phyloP scores from a whole-genome alignment of 2,329 filamentous ascomycete genomes.

The Fusarium miscanthi region DNA sequence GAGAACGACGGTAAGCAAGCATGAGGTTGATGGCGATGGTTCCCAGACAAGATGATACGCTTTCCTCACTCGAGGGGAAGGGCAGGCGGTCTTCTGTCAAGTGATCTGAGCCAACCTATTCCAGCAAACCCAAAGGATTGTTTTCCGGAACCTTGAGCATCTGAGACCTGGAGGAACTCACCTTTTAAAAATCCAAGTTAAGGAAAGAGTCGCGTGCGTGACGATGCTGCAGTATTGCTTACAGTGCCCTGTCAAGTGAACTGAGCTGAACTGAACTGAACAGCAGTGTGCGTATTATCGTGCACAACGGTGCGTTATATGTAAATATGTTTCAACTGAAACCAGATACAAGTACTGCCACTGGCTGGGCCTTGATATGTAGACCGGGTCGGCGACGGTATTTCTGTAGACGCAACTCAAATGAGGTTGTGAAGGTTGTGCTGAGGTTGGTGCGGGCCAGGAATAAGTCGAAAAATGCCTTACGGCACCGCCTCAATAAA shows the following conservation, averaged over 20 bases:
- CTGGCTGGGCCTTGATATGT: conserved; percentile 16
- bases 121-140: background rate
- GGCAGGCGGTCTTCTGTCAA: background rate
- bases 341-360: background rate
- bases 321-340: background rate
- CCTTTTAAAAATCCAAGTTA: background rate
- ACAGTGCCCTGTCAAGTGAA: background rate
- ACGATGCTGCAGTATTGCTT: background rate
- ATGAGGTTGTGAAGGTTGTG: conserved; percentile 17
- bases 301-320: background rate
- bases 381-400: background rate
- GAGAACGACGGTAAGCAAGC: background rate
- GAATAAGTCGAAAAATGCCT: conserved; percentile 39
- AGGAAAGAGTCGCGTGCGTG: background rate
- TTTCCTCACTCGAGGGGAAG: conserved; percentile 1
- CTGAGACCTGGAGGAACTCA: background rate
- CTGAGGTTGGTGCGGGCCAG: conserved; percentile 22
- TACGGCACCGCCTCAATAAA: conserved; percentile 41
- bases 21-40: conserved; percentile 1
- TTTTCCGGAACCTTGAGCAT: background rate
- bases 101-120: background rate
- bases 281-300: background rate
- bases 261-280: background rate
- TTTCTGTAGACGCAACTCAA: conserved; percentile 9
- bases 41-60: background rate